Conservation (phyloP, 2,329 filamentous ascomycete genomes). For the Magnaporthiopsis incrustans region DNA sequence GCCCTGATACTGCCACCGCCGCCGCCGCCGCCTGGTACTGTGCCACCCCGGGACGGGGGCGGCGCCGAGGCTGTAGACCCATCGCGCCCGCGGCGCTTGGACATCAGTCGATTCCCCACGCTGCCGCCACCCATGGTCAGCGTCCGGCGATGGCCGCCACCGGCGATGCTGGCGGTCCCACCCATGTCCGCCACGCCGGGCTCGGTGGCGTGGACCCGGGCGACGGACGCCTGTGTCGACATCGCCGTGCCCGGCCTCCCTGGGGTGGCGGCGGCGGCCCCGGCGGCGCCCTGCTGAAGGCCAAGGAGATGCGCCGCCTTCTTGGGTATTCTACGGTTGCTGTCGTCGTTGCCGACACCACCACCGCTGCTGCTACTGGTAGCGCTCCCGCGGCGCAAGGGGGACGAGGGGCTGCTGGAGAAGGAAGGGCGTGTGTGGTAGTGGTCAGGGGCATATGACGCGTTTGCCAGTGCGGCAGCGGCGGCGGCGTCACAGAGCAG, state of each 20-base stretch:
- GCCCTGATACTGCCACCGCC: not conserved
- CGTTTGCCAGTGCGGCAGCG: slow-evolving; percentile 18
- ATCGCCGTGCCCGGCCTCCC: slow-evolving; percentile 8
- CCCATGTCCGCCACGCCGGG: slow-evolving; percentile 1
- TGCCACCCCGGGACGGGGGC: not conserved
- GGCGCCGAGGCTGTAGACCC: slow-evolving; percentile 1
- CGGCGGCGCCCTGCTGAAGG: slow-evolving; percentile 22
- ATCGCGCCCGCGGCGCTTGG: not conserved
- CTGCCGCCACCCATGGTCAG: not conserved
- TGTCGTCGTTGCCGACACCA: slow-evolving; percentile 15
- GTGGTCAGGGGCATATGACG: slow-evolving; percentile 14
- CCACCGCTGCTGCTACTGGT: not conserved
- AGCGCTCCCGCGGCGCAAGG: not conserved
- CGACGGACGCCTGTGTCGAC: slow-evolving; percentile 1
- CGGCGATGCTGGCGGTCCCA: not conserved
- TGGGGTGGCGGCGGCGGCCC: slow-evolving; percentile 10
- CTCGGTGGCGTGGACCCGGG: slow-evolving; percentile 3
- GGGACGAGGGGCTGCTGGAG: not conserved
- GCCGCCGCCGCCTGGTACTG: not conserved
- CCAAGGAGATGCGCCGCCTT: slow-evolving; percentile 47
- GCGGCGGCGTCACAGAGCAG: slow-evolving; percentile 21
- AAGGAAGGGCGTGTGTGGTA: not conserved
- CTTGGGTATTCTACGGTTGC: slow-evolving; percentile 31
- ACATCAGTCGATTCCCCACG: not conserved
- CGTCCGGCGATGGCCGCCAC: not conserved